Conservation (phyloP, 2,329 filamentous ascomycete genomes). For the Botrytis aclada region DNA sequence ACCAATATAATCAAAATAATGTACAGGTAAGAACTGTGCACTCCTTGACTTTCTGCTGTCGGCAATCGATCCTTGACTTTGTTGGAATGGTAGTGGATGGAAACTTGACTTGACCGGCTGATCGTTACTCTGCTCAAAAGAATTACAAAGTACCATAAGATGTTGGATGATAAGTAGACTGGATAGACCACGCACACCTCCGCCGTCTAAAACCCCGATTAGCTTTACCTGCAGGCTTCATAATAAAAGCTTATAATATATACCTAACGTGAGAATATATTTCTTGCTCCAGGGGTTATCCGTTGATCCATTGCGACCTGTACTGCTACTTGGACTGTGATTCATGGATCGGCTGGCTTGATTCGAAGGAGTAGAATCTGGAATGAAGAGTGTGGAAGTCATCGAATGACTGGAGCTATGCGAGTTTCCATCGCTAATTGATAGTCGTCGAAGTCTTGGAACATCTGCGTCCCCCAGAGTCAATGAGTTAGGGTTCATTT, state of each 20-base stretch:
- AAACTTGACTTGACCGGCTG: background rate
- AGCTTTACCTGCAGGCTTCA: background rate
- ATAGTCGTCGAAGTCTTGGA: background rate
- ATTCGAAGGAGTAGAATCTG: background rate
- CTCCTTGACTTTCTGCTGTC: background rate
- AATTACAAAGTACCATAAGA: background rate
- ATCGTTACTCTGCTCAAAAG: background rate
- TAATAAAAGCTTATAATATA: too few species aligned
- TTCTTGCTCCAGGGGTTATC: background rate
- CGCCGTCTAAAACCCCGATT: background rate
- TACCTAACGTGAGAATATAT: background rate
- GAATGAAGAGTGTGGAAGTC: background rate
- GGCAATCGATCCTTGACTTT: background rate
- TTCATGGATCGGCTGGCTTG: background rate
- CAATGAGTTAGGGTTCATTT: background rate
- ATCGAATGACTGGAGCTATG: background rate
- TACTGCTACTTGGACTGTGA: background rate
- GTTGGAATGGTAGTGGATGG: background rate
- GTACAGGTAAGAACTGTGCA: background rate
- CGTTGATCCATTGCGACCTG: background rate
- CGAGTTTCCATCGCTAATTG: background rate
- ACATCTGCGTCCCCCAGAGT: background rate
- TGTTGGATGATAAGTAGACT: background rate
- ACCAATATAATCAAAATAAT: slow-evolving; percentile 13
- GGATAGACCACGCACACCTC: background rate